Conservation (phyloP, 257 asterid species). For the Rauvolfia tetraphylla region DNA sequence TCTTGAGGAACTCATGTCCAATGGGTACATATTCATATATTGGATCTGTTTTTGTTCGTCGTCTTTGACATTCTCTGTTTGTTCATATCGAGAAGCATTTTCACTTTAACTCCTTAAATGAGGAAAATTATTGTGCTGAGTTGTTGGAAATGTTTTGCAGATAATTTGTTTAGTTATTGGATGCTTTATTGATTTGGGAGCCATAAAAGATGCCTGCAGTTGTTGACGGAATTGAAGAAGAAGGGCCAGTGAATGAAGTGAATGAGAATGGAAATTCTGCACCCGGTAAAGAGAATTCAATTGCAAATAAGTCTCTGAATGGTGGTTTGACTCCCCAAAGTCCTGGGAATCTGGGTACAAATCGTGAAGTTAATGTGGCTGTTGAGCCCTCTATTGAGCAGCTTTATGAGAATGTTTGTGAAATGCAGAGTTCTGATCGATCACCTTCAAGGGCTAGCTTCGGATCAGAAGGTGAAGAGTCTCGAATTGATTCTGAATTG, state of each 20-base stretch:
- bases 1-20: background rate
- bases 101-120: background rate
- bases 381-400: slow-evolving; percentile 81
- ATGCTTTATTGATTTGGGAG: slow-evolving; percentile 24
- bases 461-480: slow-evolving; percentile 94
- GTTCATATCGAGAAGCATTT: background rate
- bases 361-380: slow-evolving; percentile 31
- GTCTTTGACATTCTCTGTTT: background rate
- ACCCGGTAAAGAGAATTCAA: slow-evolving; percentile 33
- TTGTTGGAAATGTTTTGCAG: slow-evolving; percentile 30
- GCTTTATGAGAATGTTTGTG: slow-evolving; percentile 82
- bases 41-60: slow-evolving; percentile 1
- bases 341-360: slow-evolving; percentile 35
- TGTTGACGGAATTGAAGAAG: slow-evolving; percentile 55
- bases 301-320: slow-evolving; percentile 20
- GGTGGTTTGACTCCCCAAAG: slow-evolving; percentile 31
- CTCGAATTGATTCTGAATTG: slow-evolving; percentile 81
- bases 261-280: slow-evolving; percentile 42
- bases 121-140: background rate
- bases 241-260: slow-evolving; percentile 31
- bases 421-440: slow-evolving; percentile 95
- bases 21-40: background rate
- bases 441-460: slow-evolving; percentile 87
- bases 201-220: slow-evolving; percentile 59
- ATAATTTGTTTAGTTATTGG: slow-evolving; percentile 28